Percentiles rank a stretch among this genome's conserved stretches.
Conservation (phyloP, 192 early-diverging fungal genomes). For the Backusella parvicylindrica region DNA sequence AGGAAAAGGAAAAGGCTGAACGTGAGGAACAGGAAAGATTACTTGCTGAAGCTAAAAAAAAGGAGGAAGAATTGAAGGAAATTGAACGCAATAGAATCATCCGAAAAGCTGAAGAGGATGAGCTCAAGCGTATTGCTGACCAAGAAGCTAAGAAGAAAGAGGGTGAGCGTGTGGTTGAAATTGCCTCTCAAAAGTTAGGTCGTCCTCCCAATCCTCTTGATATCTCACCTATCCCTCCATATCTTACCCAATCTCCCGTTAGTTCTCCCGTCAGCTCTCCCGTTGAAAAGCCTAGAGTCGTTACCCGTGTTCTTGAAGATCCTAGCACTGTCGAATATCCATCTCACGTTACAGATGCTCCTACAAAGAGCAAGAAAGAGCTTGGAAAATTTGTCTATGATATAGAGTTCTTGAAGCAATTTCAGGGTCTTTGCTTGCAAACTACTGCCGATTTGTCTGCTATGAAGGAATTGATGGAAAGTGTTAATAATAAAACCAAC, state of each 20-base stretch:
- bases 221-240: constrained; percentile 21
- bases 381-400: constrained; percentile 66
- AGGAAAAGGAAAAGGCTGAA: constrained; percentile 8
- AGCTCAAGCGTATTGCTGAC: not conserved
- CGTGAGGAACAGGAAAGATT: not conserved
- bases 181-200: constrained; percentile 17
- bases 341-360: constrained; percentile 50
- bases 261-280: constrained; percentile 38
- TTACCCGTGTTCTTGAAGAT: constrained; percentile 37
- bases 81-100: not conserved
- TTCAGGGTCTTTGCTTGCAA: constrained; percentile 60
- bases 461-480: constrained; percentile 43
- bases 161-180: not conserved
- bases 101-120: constrained; percentile 20
- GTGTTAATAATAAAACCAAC: constrained; percentile 3
- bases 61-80: not conserved
- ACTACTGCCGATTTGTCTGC: constrained; percentile 57
- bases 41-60: not conserved
- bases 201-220: constrained; percentile 19
- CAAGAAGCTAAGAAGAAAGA: not conserved
- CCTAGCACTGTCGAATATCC: constrained; percentile 42
- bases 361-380: constrained; percentile 27
- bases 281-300: not conserved
- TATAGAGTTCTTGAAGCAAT: constrained; percentile 77
- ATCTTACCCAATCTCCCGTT: constrained; percentile 40